Base-by-base conservation (phyloP, 2,329 filamentous ascomycete genomes). In the Fusarium sp. region DNA sequence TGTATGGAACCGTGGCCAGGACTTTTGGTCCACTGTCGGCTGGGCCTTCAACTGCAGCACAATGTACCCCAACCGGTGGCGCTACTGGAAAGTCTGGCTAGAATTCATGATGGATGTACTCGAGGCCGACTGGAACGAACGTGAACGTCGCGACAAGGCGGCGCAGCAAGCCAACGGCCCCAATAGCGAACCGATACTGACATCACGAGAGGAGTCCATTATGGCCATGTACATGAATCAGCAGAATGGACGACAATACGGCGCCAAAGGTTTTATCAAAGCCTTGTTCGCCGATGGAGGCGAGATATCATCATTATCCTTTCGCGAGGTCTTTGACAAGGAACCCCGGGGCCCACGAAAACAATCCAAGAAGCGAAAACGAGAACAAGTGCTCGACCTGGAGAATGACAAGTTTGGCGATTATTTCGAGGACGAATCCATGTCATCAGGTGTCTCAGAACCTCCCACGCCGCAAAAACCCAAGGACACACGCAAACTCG, bases 31-130 rank as follows among this genome's bases (percentile, higher is more conserved):
- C 46, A 89, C 94, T 0, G 88, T 96, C 0, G 96, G 96, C 5
- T 98, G 96, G 96, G 93, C 94, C 0, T 95, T 98, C 81, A 96
- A 96, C 79, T 98, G 96, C 83, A 95, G 94, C 60, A 88, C 93
- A 2, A 81, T 88, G 35, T 87, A 96, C 75, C 91, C 91, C 2
- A 87, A 89, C 44, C 88, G 96, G 22, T 98, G 96, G 96, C 88
- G 87, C 58, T 88, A 91, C 78, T 98, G 95, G 95, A 91, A 88
- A 75, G 83, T 90, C 9, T 98, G 94, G 93, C 85, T 98, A 16
- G 89, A 92, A 36, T 91, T 93, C 70, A 92, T 98, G 87, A 81
- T 97, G 6, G 92, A 95, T 76, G 90, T 93, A 8, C 84, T 98
- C 14, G 92, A 96, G 73, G 84, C 86, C 4, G 94, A 97, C 76